phyloP scores from a whole-genome alignment of 108 stramenopile genomes.

The Poteriospumella lacustris region DNA sequence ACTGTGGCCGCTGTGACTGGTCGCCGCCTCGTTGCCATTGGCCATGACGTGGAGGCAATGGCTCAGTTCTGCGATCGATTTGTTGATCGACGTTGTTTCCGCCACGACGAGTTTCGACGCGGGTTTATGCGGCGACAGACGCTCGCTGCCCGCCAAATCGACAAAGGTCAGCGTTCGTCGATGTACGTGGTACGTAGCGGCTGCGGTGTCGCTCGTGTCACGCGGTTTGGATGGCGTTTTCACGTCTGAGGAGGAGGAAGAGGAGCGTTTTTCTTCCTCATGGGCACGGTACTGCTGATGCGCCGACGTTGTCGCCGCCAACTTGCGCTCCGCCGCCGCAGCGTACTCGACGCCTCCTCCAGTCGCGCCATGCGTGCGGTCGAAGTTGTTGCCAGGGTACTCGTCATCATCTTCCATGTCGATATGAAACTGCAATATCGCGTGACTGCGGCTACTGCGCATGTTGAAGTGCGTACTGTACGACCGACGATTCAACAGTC shows the following conservation, averaged over 20 bases:
- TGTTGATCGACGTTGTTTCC: slow-evolving; percentile 71
- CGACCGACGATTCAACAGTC: neutral
- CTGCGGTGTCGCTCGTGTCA: neutral
- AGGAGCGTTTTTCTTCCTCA: neutral
- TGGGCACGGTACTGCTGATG: neutral
- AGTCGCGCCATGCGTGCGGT: too few relatives aligned
- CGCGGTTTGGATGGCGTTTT: too few relatives aligned
- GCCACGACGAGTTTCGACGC: slow-evolving; percentile 46
- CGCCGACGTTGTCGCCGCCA: neutral
- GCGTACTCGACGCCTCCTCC: too few relatives aligned
- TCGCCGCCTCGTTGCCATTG: neutral
- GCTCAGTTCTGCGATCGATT: slow-evolving; percentile 63
- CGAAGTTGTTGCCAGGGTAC: neutral
- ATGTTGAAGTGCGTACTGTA: neutral
- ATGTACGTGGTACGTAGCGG: neutral
- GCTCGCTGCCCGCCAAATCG: neutral
- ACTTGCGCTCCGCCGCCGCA: too few relatives aligned
- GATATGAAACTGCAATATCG: neutral
- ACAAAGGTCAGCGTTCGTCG: neutral
- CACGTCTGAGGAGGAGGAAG: neutral
- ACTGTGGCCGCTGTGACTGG: neutral
- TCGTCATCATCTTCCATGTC: neutral
- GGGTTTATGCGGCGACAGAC: neutral
- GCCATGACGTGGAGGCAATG: slow-evolving; percentile 56
- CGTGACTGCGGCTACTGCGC: neutral